Base-by-base conservation (phyloP, 805 yeast genomes). In the Osmozyma mogii region DNA sequence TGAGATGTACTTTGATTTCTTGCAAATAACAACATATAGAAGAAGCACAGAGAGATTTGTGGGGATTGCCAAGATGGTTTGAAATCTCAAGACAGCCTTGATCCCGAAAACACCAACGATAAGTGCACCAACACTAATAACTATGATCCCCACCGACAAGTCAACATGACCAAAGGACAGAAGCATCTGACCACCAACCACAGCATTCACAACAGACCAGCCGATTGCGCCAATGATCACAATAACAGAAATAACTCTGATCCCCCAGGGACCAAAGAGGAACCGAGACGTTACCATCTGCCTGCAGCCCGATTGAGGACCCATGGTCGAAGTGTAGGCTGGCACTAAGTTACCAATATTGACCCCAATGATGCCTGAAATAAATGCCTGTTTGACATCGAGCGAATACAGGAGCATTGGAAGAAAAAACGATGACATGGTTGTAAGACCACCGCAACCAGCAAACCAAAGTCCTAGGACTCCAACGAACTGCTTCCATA, bases 171-270 rank as follows among this genome's bases (percentile, higher is more conserved):
- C 29, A 17, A 35, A 34, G 8, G 42, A 37, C 25, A 46, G 41
- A 19, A 58, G 43, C 3, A 58, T 44, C 29, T 58, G 52, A n/a
- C 63, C 63, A 2, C 63, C 64, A 7, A 58, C 37, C 4, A 58
- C 60, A 35, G 61, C 56, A 31, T 58, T 58, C 7, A 58, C 61
- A 13, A 58, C 56, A 5, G 60, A 52, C 64, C 64, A 58, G 3
- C 65, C 64, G 13, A 53, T 38, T 8, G 56, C 56, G 10, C 61
- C 57, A 17, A 58, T 38, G 9, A 54, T 49, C 31, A 57, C 47
- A 9, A 58, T 40, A 6, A 56, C 15, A 2, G 59, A 50, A 1
- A 56, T 51, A 14, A 55, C 36, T 35, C 50, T 49, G 7, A 54
- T 53, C 3, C 58, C 59, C 61, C 62, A 58, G 26, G 39, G 48